These are phyloP conservation scores for Saturnispora bothae DNA, from an alignment of 805 yeast species.

Conservation along the genomic window DNA sequence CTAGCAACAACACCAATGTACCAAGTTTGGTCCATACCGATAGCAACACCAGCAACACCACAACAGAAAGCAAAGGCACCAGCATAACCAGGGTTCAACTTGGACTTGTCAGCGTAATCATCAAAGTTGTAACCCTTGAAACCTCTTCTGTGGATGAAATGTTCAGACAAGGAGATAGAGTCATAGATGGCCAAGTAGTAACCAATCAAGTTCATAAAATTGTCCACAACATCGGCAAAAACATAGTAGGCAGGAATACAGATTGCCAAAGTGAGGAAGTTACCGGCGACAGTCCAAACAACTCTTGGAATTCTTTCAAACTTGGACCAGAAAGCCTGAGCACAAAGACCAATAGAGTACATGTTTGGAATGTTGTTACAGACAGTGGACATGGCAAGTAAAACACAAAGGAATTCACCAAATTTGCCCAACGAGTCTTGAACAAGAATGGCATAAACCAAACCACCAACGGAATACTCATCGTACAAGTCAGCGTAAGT, in stretches of 20 bases:
- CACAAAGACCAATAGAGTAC: constrained; percentile 82
- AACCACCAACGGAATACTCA: constrained; percentile 63
- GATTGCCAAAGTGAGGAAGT: constrained; percentile 69
- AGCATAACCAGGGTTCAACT: constrained; percentile 68
- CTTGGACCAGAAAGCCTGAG: constrained; percentile 74
- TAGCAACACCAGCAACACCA: constrained; percentile 76
- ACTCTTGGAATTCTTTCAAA: constrained; percentile 72
- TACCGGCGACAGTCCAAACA: constrained; percentile 70
- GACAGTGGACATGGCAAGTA: constrained; percentile 76
- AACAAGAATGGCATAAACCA: constrained; percentile 69
- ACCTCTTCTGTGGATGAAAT: constrained; percentile 65
- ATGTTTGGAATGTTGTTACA: constrained; percentile 90
- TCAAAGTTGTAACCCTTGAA: constrained; percentile 51
- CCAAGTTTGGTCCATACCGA: constrained; percentile 86
- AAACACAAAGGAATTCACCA: constrained; percentile 81
- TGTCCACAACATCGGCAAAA: constrained; percentile 61
- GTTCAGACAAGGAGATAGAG: constrained; percentile 69
- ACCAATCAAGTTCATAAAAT: constrained; percentile 86
- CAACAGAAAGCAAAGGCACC: constrained; percentile 69
- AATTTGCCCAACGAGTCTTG: constrained; percentile 75
- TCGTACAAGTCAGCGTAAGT: constrained; percentile 42
- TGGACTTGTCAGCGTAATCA: constrained; percentile 45
- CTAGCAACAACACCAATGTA: constrained; percentile 61
- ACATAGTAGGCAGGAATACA: constrained; percentile 80
- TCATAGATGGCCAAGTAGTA: constrained; percentile 85